A percentile compares a stretch with the other conserved stretches of the same genome.
Conservation (phyloP, 495 filamentous ascomycete species). For the Aspergillus conjunctus region DNA sequence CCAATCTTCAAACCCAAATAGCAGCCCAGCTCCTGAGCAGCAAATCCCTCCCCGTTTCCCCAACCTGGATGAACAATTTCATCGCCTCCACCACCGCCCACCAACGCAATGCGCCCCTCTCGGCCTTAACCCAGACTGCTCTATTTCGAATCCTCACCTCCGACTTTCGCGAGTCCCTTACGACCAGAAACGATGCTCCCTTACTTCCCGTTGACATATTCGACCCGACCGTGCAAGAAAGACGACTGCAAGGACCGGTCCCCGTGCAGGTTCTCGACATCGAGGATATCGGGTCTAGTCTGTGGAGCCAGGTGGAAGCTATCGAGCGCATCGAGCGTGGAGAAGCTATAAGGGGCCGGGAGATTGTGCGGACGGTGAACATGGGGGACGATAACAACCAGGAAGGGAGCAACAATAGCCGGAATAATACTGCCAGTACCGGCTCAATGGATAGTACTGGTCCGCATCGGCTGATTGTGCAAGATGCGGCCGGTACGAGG, state of each 20-base stretch:
- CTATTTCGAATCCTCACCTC: conserved; percentile 77
- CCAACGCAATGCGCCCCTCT: conserved; percentile 62
- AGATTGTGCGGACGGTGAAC: conserved; percentile 74
- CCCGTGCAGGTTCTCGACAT: conserved; percentile 82
- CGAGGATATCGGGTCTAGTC: conserved; percentile 74
- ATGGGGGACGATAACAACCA: conserved; percentile 49
- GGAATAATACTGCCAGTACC: conserved; percentile 14
- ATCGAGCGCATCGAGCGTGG: conserved; percentile 82
- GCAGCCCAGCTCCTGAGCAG: conserved; percentile 43
- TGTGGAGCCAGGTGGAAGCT: conserved; percentile 83
- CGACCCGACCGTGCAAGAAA: conserved; percentile 54
- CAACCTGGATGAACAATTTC: conserved; percentile 48
- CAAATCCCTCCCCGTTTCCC: conserved; percentile 47
- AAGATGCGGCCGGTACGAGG: conserved; percentile 73
- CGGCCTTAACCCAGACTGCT: conserved; percentile 75
- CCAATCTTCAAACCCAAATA: conserved; percentile 42
- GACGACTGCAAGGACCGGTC: conserved; percentile 58
- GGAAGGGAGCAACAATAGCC: conserved; percentile 26
- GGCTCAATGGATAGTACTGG: conserved; percentile 42
- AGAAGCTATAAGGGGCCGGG: conserved; percentile 76
- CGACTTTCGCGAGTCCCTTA: conserved; percentile 67
- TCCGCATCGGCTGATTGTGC: conserved; percentile 78
- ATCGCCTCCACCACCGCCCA: conserved; percentile 35
- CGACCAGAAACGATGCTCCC: conserved; percentile 44
- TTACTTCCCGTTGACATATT: conserved; percentile 61